Evolutionary conservation across 257 asterid genomes (phyloP).

Genomic region (Przewalskia tangutica): DNA sequence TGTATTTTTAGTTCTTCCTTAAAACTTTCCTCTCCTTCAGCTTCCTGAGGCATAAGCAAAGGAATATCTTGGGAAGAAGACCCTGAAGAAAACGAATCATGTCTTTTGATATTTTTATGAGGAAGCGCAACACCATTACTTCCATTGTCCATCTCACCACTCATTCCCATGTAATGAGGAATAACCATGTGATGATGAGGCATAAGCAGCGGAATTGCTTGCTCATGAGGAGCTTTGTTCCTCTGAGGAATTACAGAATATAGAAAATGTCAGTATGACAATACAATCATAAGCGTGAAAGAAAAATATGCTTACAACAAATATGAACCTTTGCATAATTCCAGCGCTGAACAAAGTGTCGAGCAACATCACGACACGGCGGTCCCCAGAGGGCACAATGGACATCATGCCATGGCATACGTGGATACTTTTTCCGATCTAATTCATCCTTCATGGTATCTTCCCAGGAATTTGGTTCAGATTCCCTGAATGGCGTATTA

Average conservation of each 20-base stretch:
- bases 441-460: slow-evolving; percentile 88
- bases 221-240: slow-evolving; percentile 82
- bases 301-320: neutral
- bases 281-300: slow-evolving; percentile 8
- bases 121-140: slow-evolving; percentile 18
- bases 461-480: slow-evolving; percentile 95
- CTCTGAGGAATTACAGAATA: slow-evolving; percentile 44
- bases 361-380: slow-evolving; percentile 86
- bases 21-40: slow-evolving; percentile 44
- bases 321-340: slow-evolving; percentile 89
- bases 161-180: slow-evolving; percentile 84
- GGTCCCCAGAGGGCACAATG: slow-evolving; percentile 99
- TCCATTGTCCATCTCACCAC: slow-evolving; percentile 28
- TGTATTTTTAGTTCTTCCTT: slow-evolving; percentile 38
- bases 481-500: slow-evolving; percentile 55
- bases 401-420: slow-evolving; percentile 99
- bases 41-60: slow-evolving; percentile 86
- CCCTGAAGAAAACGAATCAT: slow-evolving; percentile 47
- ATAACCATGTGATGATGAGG: slow-evolving; percentile 99
- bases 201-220: slow-evolving; percentile 82
- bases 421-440: slow-evolving; percentile 69
- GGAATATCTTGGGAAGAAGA: slow-evolving; percentile 85
- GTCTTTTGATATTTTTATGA: slow-evolving; percentile 29
- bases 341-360: slow-evolving; percentile 98
- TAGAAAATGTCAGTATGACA: neutral